These are phyloP conservation scores for Xylariaceae sp. DNA, from an alignment of 2,329 filamentous ascomycete species.

Conservation along the genomic window DNA sequence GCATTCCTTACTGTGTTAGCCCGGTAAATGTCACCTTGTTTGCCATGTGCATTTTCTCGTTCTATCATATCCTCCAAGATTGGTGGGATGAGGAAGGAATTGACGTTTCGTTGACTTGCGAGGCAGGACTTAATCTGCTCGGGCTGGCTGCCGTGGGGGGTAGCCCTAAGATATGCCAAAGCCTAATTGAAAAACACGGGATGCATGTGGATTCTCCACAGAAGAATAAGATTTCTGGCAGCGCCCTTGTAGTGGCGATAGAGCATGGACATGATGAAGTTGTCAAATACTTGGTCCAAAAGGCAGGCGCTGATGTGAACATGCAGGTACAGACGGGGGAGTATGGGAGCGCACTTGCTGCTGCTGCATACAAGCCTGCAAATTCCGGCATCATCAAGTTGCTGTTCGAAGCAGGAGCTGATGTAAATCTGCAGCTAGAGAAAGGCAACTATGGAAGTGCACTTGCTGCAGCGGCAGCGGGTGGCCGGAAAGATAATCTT, in stretches of 20 bases:
- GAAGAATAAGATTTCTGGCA: not conserved
- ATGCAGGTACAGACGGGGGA: not conserved
- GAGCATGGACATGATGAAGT: not conserved
- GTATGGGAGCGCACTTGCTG: not conserved
- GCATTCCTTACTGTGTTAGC: too few species aligned
- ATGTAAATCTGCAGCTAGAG: not conserved
- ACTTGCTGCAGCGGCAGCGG: not conserved
- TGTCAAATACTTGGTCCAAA: not conserved
- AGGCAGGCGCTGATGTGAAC: not conserved
- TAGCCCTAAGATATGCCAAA: constrained; percentile 2
- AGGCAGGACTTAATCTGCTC: not conserved
- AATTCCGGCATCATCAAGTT: not conserved
- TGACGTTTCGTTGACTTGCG: not conserved
- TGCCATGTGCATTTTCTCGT: constrained; percentile 2
- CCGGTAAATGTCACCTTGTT: not conserved
- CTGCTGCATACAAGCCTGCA: not conserved
- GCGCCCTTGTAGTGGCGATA: not conserved
- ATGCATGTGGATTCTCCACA: not conserved
- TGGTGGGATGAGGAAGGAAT: constrained; percentile 3
- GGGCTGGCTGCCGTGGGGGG: not conserved
- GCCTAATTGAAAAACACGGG: constrained; percentile 1
- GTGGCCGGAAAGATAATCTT: not conserved
- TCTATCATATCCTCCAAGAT: constrained; percentile 4
- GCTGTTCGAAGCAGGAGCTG: not conserved
- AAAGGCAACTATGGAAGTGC: not conserved